Evolutionary conservation across 2,329 filamentous ascomycete species (phyloP), one percentile per base, ranked within the genome.

Genomic region (Ophiostoma tasmaniense): DNA sequence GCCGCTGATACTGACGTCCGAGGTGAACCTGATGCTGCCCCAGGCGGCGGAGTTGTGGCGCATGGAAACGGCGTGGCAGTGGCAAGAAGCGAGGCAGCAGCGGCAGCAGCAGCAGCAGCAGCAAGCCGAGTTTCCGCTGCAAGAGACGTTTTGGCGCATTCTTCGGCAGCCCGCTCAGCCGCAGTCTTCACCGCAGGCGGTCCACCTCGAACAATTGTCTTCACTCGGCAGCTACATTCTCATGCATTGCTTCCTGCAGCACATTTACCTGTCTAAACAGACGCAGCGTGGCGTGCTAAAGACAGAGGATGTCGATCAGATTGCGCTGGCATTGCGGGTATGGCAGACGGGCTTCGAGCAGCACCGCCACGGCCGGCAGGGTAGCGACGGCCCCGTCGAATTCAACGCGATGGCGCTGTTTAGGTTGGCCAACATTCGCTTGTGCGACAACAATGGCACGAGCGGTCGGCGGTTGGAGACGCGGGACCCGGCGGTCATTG

Each of bases 161-260:
- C 78, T 80, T 0, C 81, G 84, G 71, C 80, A 79, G 0, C 5
- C n/a, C 22, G 11, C 50, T 7, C 50, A 13, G 52, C 30, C 55
- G 13, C 55, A 30, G 25, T 30, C 55, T 5, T 25, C 37, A n/a
- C 5, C 64, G 10, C n/a, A 17, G 37, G n/a, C 64, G 13, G 22
- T 65, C 11, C 79, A 84, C 0, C 81, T 82, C 0, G 77, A 80
- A 0, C 81, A 82, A 62, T 79, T 86, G 69, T 86, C 85, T 0
- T 86, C 87, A 0, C 77, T 90, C 7, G 89, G 89, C 0, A 89
- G 89, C 73, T 91, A 92, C 72, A 84, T 90, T 8, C 80, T 92
- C 42, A 89, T 92, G 2, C 89, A 91, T 74, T 89, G 88, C 3
- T 76, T 92, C 30, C 83, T 91, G 13, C 89, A 92, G 73, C 88